phyloP scores from a whole-genome alignment of 345 rosid species.

The Hypericum perforatum region DNA sequence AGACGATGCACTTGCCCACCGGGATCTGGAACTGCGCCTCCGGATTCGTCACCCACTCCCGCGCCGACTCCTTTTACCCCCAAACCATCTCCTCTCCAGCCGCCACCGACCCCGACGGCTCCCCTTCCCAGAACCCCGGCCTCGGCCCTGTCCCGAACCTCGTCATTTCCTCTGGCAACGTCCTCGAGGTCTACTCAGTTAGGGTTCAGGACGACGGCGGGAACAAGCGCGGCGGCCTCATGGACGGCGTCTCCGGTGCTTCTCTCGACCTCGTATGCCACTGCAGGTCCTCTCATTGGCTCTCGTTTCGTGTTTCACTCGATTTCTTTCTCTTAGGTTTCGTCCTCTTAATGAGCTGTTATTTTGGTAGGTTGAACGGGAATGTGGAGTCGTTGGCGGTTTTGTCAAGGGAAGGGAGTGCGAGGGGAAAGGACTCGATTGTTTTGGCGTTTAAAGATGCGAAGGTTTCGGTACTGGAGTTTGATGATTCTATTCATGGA shows the following conservation, averaged over 20 bases:
- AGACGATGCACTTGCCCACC: slow-evolving; percentile 95
- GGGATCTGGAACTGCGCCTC: slow-evolving; percentile 77
- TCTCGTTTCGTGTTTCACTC: background rate
- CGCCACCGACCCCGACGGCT: slow-evolving; percentile 42
- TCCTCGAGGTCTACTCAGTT: slow-evolving; percentile 73
- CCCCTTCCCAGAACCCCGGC: slow-evolving; percentile 32
- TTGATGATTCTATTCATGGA: slow-evolving; percentile 81
- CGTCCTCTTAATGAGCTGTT: background rate
- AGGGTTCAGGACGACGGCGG: slow-evolving; percentile 65
- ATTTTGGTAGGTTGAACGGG: slow-evolving; percentile 61
- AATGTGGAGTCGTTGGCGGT: slow-evolving; percentile 80
- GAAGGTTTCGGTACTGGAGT: slow-evolving; percentile 74
- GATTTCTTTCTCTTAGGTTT: background rate
- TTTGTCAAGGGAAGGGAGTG: slow-evolving; percentile 53
- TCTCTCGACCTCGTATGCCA: slow-evolving; percentile 91
- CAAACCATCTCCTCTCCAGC: slow-evolving; percentile 38
- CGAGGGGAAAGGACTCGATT: slow-evolving; percentile 72
- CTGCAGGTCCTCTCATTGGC: slow-evolving; percentile 37
- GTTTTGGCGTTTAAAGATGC: slow-evolving; percentile 72
- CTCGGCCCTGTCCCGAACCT: slow-evolving; percentile 72
- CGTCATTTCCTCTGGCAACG: slow-evolving; percentile 57
- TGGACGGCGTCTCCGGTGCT: slow-evolving; percentile 73
- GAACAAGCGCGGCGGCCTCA: slow-evolving; percentile 56
- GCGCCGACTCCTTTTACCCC: slow-evolving; percentile 38
- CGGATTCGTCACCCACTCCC: slow-evolving; percentile 70